These are phyloP conservation scores for Hanseniaspora opuntiae DNA, from an alignment of 805 yeast species.

Conservation along the genomic window DNA sequence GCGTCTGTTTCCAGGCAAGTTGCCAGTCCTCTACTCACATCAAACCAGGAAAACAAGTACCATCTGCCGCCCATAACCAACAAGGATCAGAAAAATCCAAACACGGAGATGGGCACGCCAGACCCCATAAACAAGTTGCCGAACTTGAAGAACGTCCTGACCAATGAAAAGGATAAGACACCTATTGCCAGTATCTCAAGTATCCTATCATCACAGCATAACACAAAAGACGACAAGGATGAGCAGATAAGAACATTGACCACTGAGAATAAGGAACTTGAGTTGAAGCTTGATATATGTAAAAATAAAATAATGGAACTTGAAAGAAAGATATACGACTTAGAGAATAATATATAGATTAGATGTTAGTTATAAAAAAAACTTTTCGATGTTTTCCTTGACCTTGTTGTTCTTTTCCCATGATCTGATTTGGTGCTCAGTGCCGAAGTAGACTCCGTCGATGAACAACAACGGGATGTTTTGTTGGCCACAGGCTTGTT, in stretches of 20 bases:
- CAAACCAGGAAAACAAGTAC: background rate
- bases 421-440: slow-evolving; percentile 22
- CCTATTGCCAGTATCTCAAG: background rate
- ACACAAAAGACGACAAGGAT: background rate
- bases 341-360: background rate
- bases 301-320: slow-evolving; percentile 10
- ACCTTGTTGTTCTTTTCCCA: slow-evolving; percentile 20
- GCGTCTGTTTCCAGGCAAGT: slow-evolving; percentile 10
- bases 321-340: slow-evolving; percentile 1
- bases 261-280: slow-evolving; percentile 9
- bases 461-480: slow-evolving; percentile 25
- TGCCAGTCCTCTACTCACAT: background rate
- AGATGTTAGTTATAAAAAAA: background rate
- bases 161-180: background rate
- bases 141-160: slow-evolving; percentile 1
- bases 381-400: slow-evolving; percentile 17
- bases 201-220: background rate
- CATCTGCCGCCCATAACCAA: background rate
- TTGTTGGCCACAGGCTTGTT: slow-evolving; percentile 21
- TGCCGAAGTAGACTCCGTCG: slow-evolving; percentile 24
- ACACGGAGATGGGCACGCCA: background rate
- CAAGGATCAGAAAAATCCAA: background rate
- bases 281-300: slow-evolving; percentile 9
- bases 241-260: background rate
- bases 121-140: background rate